These are phyloP conservation scores for Globisporangium carolinianum DNA, from an alignment of 352 stramenopile species.

Conservation along the genomic window DNA sequence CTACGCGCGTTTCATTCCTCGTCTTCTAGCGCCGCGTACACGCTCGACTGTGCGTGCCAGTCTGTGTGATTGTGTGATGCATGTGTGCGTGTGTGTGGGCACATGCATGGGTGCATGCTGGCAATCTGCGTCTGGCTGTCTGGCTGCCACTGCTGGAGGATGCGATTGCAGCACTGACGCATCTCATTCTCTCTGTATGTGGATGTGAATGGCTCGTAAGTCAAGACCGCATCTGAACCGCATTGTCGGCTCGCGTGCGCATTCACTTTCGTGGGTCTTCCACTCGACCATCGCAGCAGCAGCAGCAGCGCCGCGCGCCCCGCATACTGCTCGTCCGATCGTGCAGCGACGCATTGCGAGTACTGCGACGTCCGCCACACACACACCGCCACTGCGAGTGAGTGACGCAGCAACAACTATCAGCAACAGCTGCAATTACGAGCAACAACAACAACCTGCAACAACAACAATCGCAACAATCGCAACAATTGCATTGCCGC, in stretches of 20 bases:
- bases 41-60: not conserved
- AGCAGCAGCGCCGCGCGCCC: too few relatives aligned
- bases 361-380: too few relatives aligned
- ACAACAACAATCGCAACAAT: not conserved
- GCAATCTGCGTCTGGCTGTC: not conserved
- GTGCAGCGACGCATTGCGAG: too few relatives aligned
- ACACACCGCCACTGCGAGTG: not conserved
- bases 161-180: slow-evolving; percentile 4
- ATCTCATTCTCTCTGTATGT: not conserved
- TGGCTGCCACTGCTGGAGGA: not conserved
- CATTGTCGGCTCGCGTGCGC: not conserved
- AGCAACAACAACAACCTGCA: not conserved
- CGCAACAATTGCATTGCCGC: not conserved
- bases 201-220: not conserved
- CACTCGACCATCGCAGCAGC: slow-evolving; percentile 3
- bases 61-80: not conserved
- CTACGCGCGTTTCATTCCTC: not conserved
- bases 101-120: not conserved
- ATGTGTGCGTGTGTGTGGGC: not conserved
- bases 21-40: not conserved
- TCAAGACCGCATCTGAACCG: slow-evolving; percentile 7
- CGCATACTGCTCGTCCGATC: too few relatives aligned
- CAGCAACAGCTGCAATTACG: not conserved
- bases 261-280: not conserved
- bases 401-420: not conserved